Percentiles rank a stretch among this genome's conserved stretches.
These are phyloP conservation scores for Metschnikowia corniflorae DNA, from an alignment of 805 yeast species.

Conservation along the genomic window DNA sequence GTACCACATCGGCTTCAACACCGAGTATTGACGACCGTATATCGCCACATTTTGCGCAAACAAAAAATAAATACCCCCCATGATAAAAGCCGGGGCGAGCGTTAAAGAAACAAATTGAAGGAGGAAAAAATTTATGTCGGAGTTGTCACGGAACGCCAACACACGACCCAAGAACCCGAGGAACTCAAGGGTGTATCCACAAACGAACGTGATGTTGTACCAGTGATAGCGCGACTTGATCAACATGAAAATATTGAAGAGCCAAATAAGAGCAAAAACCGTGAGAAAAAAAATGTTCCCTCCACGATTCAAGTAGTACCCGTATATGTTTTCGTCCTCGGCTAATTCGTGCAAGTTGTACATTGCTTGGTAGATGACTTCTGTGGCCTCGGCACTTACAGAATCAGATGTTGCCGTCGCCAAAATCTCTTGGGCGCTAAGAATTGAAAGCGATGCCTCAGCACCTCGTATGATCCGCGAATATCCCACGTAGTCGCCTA, in stretches of 20 bases:
- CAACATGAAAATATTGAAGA: slow-evolving; percentile 27
- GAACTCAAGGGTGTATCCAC: slow-evolving; percentile 36
- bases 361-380: slow-evolving; percentile 31
- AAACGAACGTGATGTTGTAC: slow-evolving; percentile 36
- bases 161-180: slow-evolving; percentile 38
- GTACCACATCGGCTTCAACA: slow-evolving; percentile 41
- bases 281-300: slow-evolving; percentile 33
- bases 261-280: slow-evolving; percentile 25
- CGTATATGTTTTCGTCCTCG: slow-evolving; percentile 28
- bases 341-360: slow-evolving; percentile 30
- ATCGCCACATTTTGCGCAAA: slow-evolving; percentile 40
- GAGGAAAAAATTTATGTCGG: slow-evolving; percentile 22
- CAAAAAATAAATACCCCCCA: slow-evolving; percentile 41
- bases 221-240: slow-evolving; percentile 35
- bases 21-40: slow-evolving; percentile 35
- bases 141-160: slow-evolving; percentile 25
- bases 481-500: slow-evolving; percentile 18
- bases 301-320: slow-evolving; percentile 23
- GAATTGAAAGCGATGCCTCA: slow-evolving; percentile 33
- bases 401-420: slow-evolving; percentile 36
- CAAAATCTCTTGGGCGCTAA: slow-evolving; percentile 31
- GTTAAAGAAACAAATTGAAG: slow-evolving; percentile 35
- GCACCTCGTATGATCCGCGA: slow-evolving; percentile 32
- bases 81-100: slow-evolving; percentile 39
- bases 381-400: slow-evolving; percentile 28